Base-by-base conservation (phyloP, 805 yeast genomes). In the Tetrapisispora arboricola region DNA sequence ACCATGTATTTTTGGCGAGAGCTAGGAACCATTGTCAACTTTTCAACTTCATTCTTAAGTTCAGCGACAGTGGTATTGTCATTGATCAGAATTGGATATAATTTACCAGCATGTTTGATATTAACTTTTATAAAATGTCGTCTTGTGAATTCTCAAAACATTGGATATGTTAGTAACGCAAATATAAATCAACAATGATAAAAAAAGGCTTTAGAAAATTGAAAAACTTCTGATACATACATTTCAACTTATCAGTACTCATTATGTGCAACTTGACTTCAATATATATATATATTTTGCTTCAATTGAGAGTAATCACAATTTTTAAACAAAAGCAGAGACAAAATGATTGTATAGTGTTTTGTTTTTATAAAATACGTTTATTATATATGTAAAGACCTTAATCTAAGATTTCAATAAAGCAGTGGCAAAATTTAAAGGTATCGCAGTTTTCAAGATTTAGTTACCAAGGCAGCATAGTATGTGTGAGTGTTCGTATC, bases 1-100 rank as follows among this genome's bases (percentile, higher is more conserved):
- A 86, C 75, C 57, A 92, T 71, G 45, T 88, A 80, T 66, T 90
- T 90, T 65, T 92, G 98, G 51, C 96, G 79, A 41, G 76, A 82
- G 1, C 78, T 75, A n/a, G 95, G 94, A 41, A 92, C 85, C 44
- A 76, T 76, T 2, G 97, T 90, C 43, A 76, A 59, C 18, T 77
- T 74, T 49, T 73, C 78, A 41, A 92, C 78, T 60, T 80, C 78
- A 36, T 68, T 63, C 58, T 87, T 90, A 60, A 73, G 65, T 37
- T 71, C 78, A 25, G 80, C 65, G 4, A 73, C 78, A 17, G 62
- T 56, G 12, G 64, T 63, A 6, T 41, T 41, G 4, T 44, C 48
- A 1, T 40, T 36, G 16, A 67, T 38, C 2, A 54, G 49, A n/a
- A 75, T 61, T 10, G 78, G 76, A 58, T 80, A 76, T 6, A 69